Evolutionary conservation across 108 stramenopile species (phyloP), one percentile per base, ranked within the genome.

Genomic region (Skeletonema marinoi): DNA sequence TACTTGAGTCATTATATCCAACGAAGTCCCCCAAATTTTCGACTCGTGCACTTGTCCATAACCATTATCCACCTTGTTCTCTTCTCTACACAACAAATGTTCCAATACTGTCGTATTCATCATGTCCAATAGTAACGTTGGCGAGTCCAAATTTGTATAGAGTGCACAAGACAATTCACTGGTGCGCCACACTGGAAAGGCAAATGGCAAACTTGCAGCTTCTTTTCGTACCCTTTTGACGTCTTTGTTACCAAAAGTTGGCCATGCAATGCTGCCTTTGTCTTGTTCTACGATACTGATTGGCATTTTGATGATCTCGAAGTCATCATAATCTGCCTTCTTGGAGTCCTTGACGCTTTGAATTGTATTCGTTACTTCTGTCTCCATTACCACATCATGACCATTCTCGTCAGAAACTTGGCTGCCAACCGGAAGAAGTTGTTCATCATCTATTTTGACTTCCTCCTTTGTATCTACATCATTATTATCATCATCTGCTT

Each of bases 91-190:
- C 39, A 73, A 33, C 32, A 69, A 65, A 67, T 65, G 39, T 30
- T 81, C 80, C 64, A 81, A 60, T 8, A 60, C 54, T 11, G 69
- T 30, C 4, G 66, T 69, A 60, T 81, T 66, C 80, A 81, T 81
- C 6, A 75, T 65, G 31, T 66, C 31, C 29, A 38, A 81, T 16
- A 44, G 74, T 44, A 58, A 65, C 17, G 12, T 19, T 1, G 54
- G n/a, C 3, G 80, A 75, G 42, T 74, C 64, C 30, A 75, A 35
- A 32, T 41, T 58, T 6, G 66, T 25, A 62, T 67, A 70, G 10
- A 75, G 21, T 31, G 80, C 2, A 29, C 54, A 65, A 29, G 80
- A 70, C 4, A 73, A 61, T 11, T 19, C 46, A 71, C 59, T 51
- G 25, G 80, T 71, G 35, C 80, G 73, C 80, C 74, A 75, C 1